phyloP scores from a whole-genome alignment of 805 yeast species.

The Yarrowia sp. region DNA sequence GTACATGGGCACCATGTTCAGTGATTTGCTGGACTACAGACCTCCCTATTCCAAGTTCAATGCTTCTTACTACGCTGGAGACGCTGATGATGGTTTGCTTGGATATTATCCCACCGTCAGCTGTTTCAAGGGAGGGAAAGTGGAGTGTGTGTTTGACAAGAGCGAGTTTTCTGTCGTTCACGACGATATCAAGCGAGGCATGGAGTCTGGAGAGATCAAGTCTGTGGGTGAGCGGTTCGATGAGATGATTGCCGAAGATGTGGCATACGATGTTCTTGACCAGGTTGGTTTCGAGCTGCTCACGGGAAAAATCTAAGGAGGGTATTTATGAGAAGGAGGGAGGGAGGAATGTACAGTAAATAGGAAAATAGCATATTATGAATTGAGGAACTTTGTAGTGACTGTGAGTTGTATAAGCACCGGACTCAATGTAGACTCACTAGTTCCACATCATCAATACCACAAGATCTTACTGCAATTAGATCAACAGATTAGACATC shows the following conservation, averaged over 20 bases:
- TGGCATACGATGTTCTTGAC: slow-evolving; percentile 82
- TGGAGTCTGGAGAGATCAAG: slow-evolving; percentile 49
- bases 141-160: slow-evolving; percentile 66
- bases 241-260: slow-evolving; percentile 78
- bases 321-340: neutral
- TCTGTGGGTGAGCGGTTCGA: slow-evolving; percentile 67
- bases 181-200: slow-evolving; percentile 43
- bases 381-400: no score
- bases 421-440: no score
- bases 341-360: no score
- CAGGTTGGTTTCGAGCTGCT: slow-evolving; percentile 64
- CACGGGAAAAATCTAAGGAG: neutral
- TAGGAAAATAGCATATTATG: no score
- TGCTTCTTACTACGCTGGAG: slow-evolving; percentile 43
- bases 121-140: slow-evolving; percentile 79
- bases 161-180: slow-evolving; percentile 64
- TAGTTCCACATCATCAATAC: no score
- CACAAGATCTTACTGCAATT: no score
- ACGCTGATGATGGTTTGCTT: slow-evolving; percentile 75
- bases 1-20: slow-evolving; percentile 67
- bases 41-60: slow-evolving; percentile 72
- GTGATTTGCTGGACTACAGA: slow-evolving; percentile 71
- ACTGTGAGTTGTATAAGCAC: no score
- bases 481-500: no score
- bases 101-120: slow-evolving; percentile 94